phyloP scores from a whole-genome alignment of 805 yeast genomes.

The Suhomyces xylopsoci region DNA sequence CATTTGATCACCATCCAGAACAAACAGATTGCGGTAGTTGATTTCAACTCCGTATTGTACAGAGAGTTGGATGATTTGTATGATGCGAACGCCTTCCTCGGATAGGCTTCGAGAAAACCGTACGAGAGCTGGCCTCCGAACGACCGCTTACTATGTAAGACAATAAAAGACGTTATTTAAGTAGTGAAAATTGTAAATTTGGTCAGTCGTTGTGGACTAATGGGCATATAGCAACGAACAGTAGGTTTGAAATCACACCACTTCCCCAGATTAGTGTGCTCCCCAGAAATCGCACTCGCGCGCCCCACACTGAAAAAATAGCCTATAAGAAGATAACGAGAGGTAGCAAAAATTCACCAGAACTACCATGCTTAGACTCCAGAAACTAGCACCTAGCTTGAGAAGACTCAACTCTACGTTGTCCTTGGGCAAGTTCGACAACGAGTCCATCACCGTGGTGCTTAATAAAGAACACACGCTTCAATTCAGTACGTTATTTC shows the following conservation, averaged over 20 bases:
- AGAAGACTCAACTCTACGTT: slow-evolving; percentile 4
- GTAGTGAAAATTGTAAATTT: background rate
- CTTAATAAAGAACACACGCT: slow-evolving; percentile 22
- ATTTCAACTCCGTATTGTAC: background rate
- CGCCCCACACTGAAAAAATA: background rate
- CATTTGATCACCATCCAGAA: background rate
- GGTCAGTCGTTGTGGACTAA: background rate
- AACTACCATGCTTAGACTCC: background rate
- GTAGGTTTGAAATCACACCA: background rate
- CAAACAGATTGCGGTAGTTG: background rate
- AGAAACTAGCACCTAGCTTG: background rate
- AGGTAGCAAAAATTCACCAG: background rate
- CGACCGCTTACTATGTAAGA: background rate
- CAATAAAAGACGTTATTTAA: background rate
- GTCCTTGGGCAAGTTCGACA: slow-evolving; percentile 15
- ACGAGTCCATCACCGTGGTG: slow-evolving; percentile 22
- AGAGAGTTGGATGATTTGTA: slow-evolving; percentile 3
- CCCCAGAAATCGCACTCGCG: background rate
- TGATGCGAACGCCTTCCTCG: background rate
- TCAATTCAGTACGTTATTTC: slow-evolving; percentile 49
- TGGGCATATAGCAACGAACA: background rate
- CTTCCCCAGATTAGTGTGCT: background rate
- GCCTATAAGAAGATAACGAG: background rate
- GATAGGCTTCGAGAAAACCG: background rate
- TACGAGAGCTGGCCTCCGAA: background rate